Base-by-base conservation (phyloP, 1,284 basidiomycete genomes). In the Cryptococcus jaspeensis region DNA sequence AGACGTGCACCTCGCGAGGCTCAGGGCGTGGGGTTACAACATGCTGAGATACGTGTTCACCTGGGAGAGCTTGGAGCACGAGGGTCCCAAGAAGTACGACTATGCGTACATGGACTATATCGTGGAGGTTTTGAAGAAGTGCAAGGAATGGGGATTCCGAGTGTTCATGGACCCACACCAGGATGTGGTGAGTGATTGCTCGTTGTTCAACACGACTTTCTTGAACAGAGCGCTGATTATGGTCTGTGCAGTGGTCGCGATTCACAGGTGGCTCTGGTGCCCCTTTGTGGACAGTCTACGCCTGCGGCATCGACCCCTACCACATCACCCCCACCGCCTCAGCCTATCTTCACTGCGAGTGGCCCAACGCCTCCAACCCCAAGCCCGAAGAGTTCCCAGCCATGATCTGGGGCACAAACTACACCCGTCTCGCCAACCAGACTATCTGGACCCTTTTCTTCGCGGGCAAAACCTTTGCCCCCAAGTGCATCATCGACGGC, bases 401-500 rank as follows among this genome's bases (percentile, higher is more conserved):
- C 50, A 99, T 99, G 95, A 85, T 94, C 61, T 98, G 95, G 95
- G 87, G 88, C 15, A 97, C 95, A 22, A 98, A 98, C 74, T 97
- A 98, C 70, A 87, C 88, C 47, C 89, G 90, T 12, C 84, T 97
- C 16, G 85, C 88, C 40, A 86, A 85, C 13, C 92, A 93, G 71
- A 96, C 93, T 4, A 73, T 98, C 53, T 96, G 92, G 80, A 92
- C 93, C 2, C 83, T 99, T 55, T 98, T 97, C 83, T 98, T 92
- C 72, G 93, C 88, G 28, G 95, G 95, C 3, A 84, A 84, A 36
- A 85, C 87, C 51, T 98, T 87, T 73, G 92, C 94, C 0, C 95
- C 95, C 0, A 86, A 87, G 56, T 97, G 93, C 75, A 80, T 92
- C 66, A 88, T 98, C 67, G 92, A 98, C 76, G 92, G 87, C 9